phyloP scores from a whole-genome alignment of 495 filamentous ascomycete genomes.

The Talaromyces borbonicus region DNA sequence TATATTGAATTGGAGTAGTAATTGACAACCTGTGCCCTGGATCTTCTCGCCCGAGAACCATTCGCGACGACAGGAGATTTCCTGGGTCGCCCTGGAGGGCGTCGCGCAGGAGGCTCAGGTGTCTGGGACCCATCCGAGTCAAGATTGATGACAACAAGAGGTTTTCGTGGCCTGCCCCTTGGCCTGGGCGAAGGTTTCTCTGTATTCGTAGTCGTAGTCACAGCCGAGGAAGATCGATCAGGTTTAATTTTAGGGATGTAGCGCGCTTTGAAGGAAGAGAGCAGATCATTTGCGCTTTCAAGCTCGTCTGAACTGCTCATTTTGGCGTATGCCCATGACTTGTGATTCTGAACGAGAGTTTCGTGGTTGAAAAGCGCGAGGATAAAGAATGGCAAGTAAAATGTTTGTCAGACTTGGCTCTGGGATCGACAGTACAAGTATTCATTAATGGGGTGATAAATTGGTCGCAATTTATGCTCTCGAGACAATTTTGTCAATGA shows the following conservation, averaged over 20 bases:
- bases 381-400: too few species aligned
- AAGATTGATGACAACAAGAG: neutral
- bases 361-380: too few species aligned
- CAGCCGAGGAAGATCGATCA: neutral
- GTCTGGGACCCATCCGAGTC: neutral
- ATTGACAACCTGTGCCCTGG: slow-evolving; percentile 15
- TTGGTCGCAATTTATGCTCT: neutral
- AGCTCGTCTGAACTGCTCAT: neutral
- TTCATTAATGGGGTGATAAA: neutral
- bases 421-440: neutral
- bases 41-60: slow-evolving; percentile 17
- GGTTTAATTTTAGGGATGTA: neutral
- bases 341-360: neutral
- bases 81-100: neutral
- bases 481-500: neutral
- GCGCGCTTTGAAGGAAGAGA: slow-evolving; percentile 2
- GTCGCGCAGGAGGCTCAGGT: neutral
- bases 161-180: slow-evolving; percentile 1
- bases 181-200: neutral
- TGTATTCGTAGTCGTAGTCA: neutral
- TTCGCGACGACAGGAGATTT: neutral
- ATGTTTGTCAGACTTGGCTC: neutral
- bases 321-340: neutral
- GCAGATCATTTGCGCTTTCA: slow-evolving; percentile 5
- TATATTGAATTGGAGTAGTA: slow-evolving; percentile 15